Percentiles rank a stretch among this genome's conserved stretches.
Conservation (phyloP, 208 protist genomes). For the Trypanosoma avium region DNA sequence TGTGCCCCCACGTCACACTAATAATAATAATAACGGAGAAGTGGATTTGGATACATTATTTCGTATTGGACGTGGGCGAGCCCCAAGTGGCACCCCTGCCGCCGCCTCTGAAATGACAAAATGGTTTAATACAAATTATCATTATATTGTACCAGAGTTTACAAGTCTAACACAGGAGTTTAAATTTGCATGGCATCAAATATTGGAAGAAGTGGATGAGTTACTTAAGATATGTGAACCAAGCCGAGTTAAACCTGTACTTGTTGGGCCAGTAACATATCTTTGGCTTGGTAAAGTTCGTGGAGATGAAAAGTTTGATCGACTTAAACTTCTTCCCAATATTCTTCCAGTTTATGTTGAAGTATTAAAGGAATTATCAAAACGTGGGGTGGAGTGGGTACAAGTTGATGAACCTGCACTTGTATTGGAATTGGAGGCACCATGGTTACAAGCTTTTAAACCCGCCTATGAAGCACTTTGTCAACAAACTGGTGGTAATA, state of each 20-base stretch:
- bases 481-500: slow-evolving; percentile 10
- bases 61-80: slow-evolving; percentile 79
- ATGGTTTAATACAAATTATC: slow-evolving; percentile 95
- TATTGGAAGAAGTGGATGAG: slow-evolving; percentile 64
- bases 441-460: slow-evolving; percentile 31
- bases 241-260: slow-evolving; percentile 53
- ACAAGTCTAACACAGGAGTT: slow-evolving; percentile 35
- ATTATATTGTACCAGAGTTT: slow-evolving; percentile 93
- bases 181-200: slow-evolving; percentile 38
- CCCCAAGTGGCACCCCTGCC: slow-evolving; percentile 46
- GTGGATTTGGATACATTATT: slow-evolving; percentile 84
- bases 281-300: slow-evolving; percentile 71
- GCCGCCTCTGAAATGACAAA: slow-evolving; percentile 89
- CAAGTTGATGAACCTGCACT: slow-evolving; percentile 90
- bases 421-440: slow-evolving; percentile 54
- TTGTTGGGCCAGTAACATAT: slow-evolving; percentile 85
- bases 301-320: slow-evolving; percentile 47
- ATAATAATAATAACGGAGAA: too few relatives aligned
- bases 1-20: slow-evolving; percentile 72
- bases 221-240: slow-evolving; percentile 41
- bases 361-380: slow-evolving; percentile 53
- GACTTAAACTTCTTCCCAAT: slow-evolving; percentile 35
- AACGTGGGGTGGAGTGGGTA: slow-evolving; percentile 59
- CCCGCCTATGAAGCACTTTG: slow-evolving; percentile 36
- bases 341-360: slow-evolving; percentile 68